Evolutionary conservation across 169 alveolate genomes (phyloP), one percentile per base, ranked within the genome.

Genomic region (Plasmodium malariae): DNA sequence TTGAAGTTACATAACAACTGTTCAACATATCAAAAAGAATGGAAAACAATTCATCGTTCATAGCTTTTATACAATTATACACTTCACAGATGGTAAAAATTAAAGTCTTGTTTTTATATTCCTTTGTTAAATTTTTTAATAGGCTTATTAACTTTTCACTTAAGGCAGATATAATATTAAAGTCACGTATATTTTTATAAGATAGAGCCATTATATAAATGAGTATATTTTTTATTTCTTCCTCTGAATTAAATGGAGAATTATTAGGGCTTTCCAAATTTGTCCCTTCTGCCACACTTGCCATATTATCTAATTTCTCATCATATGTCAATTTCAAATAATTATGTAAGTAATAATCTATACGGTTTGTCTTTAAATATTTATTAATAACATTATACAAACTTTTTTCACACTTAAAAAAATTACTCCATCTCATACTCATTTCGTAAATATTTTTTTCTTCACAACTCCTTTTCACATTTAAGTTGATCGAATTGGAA

Each of bases 391-490:
- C 74, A 21, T 76, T 54, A 40, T 60, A 60, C 40, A 76, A 45
- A 45, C 74, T 67, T 54, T 76, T 76, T 76, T 76, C 89, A 62
- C 89, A 76, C 5, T 76, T 76, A 37, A 76, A 76, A 45, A 76
- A 60, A 36, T 32, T 21, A 63, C 45, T 76, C 89, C 89, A 76
- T 14, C 37, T 76, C 11, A 24, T 60, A 21, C 73, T 63, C 28
- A 76, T 14, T 17, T 76, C 74, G 37, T 40, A 76, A 17, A 76
- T 45, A 48, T 62, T 24, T 6, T 62, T 26, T 43, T 62, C 74
- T 11, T 43, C 57, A 60, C 32, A 19, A 40, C 30, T 43, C 28
- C 59, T 26, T 62, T 40, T 49, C 49, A 76, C 62, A 26, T 45
- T 63, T 3, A 59, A 63, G 43, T 76, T 49, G 1, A 76, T 17